Conservation (phyloP, 192 early-diverging fungal genomes). For the Thoreauomyces humboldtii region DNA sequence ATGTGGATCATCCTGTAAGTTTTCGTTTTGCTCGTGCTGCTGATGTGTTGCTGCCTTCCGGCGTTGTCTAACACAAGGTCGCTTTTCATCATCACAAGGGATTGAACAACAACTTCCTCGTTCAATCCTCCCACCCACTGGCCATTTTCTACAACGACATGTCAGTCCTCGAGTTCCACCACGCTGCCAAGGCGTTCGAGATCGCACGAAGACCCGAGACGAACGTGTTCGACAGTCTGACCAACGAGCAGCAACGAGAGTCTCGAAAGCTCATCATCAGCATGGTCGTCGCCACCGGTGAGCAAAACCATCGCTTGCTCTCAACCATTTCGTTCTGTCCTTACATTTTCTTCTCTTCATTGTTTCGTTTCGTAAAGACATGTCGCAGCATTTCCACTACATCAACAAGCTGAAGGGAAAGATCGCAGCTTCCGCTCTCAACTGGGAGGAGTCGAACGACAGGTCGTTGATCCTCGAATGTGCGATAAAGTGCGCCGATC, state of each 20-base stretch:
- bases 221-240: constrained; percentile 50
- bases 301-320: neutral
- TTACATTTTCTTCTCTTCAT: no score
- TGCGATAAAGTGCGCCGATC: constrained; percentile 60
- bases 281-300: constrained; percentile 58
- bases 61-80: no score
- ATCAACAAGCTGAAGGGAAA: constrained; percentile 62
- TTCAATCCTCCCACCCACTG: constrained; percentile 49
- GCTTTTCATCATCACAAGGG: constrained; percentile 23
- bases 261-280: constrained; percentile 50
- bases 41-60: no score
- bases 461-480: constrained; percentile 50
- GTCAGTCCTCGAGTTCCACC: constrained; percentile 58
- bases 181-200: constrained; percentile 54
- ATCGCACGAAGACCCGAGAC: constrained; percentile 37
- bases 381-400: constrained; percentile 58
- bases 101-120: constrained; percentile 56
- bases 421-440: constrained; percentile 43
- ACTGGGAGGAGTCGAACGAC: constrained; percentile 45
- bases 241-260: constrained; percentile 44
- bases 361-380: constrained; percentile 31
- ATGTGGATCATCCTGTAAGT: constrained; percentile 58
- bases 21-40: no score
- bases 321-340: neutral
- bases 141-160: constrained; percentile 59